Evolutionary conservation across 2,329 filamentous ascomycete species (phyloP).

Genomic region (Gnomoniopsis sp.): DNA sequence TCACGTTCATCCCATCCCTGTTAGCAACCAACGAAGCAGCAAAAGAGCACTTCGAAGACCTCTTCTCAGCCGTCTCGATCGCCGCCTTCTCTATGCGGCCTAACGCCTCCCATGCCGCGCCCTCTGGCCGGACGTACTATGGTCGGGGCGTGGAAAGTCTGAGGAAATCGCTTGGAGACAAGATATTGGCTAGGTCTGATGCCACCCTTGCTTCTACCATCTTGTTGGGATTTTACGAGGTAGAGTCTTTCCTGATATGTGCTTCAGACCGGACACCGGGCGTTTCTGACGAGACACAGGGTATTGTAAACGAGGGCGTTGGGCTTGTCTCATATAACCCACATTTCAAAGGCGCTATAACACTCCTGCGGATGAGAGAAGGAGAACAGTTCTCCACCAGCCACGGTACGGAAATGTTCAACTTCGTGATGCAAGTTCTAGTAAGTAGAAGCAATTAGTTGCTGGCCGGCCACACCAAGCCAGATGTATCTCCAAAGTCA

Average conservation of each 20-base stretch:
- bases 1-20: slow-evolving; percentile 9
- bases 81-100: slow-evolving; percentile 8
- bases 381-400: slow-evolving; percentile 6
- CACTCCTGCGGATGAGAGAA: slow-evolving; percentile 2
- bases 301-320: slow-evolving; percentile 1
- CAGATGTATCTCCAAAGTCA: neutral
- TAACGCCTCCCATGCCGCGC: slow-evolving; percentile 2
- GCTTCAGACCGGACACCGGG: too few species aligned
- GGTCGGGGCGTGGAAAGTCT: neutral
- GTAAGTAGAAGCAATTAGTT: slow-evolving; percentile 9
- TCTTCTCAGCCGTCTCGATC: slow-evolving; percentile 11
- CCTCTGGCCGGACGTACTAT: neutral
- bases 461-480: neutral
- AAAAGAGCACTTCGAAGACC: slow-evolving; percentile 1
- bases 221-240: slow-evolving; percentile 7
- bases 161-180: slow-evolving; percentile 3
- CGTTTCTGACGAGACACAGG: neutral
- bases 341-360: slow-evolving; percentile 5
- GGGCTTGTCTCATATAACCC: slow-evolving; percentile 4
- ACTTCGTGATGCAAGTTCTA: slow-evolving; percentile 7
- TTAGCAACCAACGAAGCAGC: neutral
- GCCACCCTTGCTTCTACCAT: slow-evolving; percentile 9
- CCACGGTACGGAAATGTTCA: slow-evolving; percentile 10
- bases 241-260: neutral
- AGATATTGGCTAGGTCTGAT: slow-evolving; percentile 1